Base-by-base conservation (phyloP, 1,284 basidiomycete genomes). In the Ceratobasidium sp. region DNA sequence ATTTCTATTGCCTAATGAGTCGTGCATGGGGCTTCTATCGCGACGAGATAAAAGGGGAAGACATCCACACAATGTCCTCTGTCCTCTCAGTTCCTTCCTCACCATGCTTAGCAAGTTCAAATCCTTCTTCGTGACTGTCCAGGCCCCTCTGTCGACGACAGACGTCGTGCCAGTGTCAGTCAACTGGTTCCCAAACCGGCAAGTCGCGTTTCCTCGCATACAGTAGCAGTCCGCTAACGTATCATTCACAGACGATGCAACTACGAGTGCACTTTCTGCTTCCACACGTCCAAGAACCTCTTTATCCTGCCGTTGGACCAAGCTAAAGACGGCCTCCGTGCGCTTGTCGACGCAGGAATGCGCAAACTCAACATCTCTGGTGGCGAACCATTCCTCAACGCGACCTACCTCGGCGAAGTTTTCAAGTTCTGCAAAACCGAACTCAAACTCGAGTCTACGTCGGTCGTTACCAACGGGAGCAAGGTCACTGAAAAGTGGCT, bases 401-500 rank as follows among this genome's bases (percentile, higher is more conserved):
- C 82, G 0, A 72, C 75, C 0, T 82, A 81, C 62, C 79, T 83
- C 7, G 81, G 83, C 0, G 81, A 83, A 36, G 60, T 82, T 0
- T 82, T 83, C 77, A 77, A 78, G 3, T 83, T 78, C 49, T 83
- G 82, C 73, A 83, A 83, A 73, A 80, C 82, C 36, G 82, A 82
- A 8, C 79, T 83, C 0, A 42, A 74, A 0, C 64, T 83, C 23
- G 82, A 83, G 62, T 81, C 81, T 0, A 81, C 80, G 56, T 80
- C 80, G 7, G 79, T 83, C 21, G 82, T 83, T 8, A 81, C 76
- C 75, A 83, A 83, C 56, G 81, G 80, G 0, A 81, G 81, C 8
- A 83, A 81, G 75, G 82, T 83, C 36, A 82, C 82, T 0, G 80
- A 83, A 69, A 79, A 78, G 63, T 83, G 82, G 82, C 59, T 83